phyloP scores from a whole-genome alignment of 83 land plant species.

The Isoetes engelmannii region DNA sequence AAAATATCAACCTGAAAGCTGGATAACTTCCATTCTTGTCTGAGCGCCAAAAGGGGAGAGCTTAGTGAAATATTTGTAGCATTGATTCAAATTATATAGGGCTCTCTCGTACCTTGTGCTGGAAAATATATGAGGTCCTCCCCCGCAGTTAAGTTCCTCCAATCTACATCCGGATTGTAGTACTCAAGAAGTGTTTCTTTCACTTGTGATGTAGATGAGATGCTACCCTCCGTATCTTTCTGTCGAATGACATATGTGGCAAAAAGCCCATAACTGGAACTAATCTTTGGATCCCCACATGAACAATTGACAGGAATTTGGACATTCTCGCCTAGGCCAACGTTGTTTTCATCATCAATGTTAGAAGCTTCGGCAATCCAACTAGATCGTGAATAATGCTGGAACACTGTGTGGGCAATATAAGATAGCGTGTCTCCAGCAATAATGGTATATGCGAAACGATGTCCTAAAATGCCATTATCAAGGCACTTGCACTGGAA shows the following conservation, averaged over 20 bases:
- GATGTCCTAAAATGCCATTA: constrained; percentile 7
- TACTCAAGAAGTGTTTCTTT: background rate
- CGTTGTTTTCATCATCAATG: background rate
- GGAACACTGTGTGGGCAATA: constrained; percentile 5
- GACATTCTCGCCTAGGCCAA: background rate
- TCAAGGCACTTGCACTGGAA: constrained; percentile 5
- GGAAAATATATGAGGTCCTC: background rate
- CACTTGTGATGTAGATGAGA: background rate
- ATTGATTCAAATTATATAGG: background rate
- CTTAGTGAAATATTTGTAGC: background rate
- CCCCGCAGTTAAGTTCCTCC: background rate
- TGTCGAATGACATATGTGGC: constrained; percentile 16
- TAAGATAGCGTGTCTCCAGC: background rate
- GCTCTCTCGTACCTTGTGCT: background rate
- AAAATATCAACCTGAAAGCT: no score
- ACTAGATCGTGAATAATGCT: background rate
- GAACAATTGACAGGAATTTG: constrained; percentile 18
- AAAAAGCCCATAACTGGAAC: constrained; percentile 22
- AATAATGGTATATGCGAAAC: constrained; percentile 6
- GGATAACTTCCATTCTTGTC: no score
- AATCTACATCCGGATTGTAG: background rate
- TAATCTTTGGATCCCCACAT: constrained; percentile 13
- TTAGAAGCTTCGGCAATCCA: background rate
- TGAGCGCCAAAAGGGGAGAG: background rate
- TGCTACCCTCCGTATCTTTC: constrained; percentile 5